Percentiles rank a stretch among this genome's conserved stretches.
Conservation (phyloP, 2,329 filamentous ascomycete species). For the Fusarium poae region DNA sequence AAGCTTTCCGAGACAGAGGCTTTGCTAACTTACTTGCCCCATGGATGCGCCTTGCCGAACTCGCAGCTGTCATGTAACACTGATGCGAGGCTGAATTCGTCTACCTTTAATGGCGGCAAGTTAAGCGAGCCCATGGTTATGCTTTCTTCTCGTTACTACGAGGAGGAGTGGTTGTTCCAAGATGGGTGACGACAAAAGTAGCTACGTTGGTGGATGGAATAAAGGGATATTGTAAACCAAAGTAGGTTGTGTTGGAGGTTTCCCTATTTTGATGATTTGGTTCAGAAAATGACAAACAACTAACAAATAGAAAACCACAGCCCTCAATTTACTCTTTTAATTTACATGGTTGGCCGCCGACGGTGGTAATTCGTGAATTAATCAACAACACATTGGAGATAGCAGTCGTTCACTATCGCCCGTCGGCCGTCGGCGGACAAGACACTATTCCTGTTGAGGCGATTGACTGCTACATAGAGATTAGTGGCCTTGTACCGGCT, state of each 20-base stretch:
- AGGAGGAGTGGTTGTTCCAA: neutral
- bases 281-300: too few species aligned
- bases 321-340: neutral
- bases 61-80: too few species aligned
- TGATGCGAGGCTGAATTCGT: too few species aligned
- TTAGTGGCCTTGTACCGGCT: neutral
- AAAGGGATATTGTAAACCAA: too few species aligned
- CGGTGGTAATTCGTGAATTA: neutral
- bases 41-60: too few species aligned
- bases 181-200: too few species aligned
- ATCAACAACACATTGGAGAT: neutral
- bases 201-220: neutral
- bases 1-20: too few species aligned
- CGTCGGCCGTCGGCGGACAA: constrained; percentile 14
- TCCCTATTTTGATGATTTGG: too few species aligned
- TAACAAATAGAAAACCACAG: neutral
- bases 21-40: too few species aligned
- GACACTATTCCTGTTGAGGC: neutral
- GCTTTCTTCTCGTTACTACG: rapidly evolving
- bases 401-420: neutral
- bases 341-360: neutral
- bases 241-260: too few species aligned
- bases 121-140: too few species aligned
- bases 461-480: neutral
- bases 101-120: too few species aligned